Evolutionary conservation across 1,284 basidiomycete species (phyloP), one percentile per base, ranked within the genome.

Genomic region (Laetiporus sulphureus): DNA sequence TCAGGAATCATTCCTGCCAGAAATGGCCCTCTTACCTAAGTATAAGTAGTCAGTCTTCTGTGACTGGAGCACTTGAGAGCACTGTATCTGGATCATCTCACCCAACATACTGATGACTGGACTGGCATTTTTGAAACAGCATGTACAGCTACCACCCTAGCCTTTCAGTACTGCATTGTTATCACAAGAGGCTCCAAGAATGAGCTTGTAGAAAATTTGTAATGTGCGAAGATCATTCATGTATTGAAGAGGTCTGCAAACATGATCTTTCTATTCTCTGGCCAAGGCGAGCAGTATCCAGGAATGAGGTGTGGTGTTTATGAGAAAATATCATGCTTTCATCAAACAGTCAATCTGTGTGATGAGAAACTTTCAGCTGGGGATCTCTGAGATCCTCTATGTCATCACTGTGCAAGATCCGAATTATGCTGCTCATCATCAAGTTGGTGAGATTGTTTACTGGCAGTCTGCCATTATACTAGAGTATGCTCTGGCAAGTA

Each of bases 231-330:
- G 37, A 63, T 85, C 4, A 50, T 45, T 3, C 46, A 46, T 1
- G 66, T 74, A 5, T 38, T 60, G 0, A 49, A 65, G 21, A 50
- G 57, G 12, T 57, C 65, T 27, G 60, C 62, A 7, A 44, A 57
- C 10, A 64, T 72, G 2, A 66, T 76, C 1, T 83, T 85, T 47
- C 74, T 83, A 5, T 85, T 83, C 58, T 79, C 83, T n/a, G 83
- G 83, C 4, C 81, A 84, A 56, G 83, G 83, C 30, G 66, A 72
- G 25, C 79, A 83, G 48, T 78, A 80, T 57, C 48, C 66, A n/a
- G 72, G 75, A 3, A 83, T 85, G 81, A 80, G 79, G 1, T 47
- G 59, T 11, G 58, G 60, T 0, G 65, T 86, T 8, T 86, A 85
- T 46, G 52, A 52, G 32, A 65, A 64, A 1, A 67, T 64, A 4